Percentiles rank a stretch among this genome's conserved stretches.
Evolutionary conservation across 176 grass and related monocot species (phyloP).

Genomic region (Puya raimondii): DNA sequence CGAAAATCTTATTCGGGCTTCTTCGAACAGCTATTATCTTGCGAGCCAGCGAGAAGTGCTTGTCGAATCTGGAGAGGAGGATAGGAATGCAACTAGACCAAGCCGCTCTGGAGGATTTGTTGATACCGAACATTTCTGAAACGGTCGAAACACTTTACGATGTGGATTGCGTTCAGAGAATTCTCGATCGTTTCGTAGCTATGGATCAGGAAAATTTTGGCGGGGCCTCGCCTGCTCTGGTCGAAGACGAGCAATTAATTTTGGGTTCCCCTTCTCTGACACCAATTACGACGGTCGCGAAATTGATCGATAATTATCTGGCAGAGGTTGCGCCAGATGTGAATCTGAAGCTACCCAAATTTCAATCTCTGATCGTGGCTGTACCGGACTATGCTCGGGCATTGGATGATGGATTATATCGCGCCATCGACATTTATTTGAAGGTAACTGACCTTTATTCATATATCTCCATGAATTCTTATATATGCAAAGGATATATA

Average conservation of each 20-base stretch:
- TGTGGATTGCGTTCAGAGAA: constrained; percentile 60
- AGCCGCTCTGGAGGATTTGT: constrained; percentile 74
- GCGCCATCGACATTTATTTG: constrained; percentile 79
- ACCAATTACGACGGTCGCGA: constrained; percentile 50
- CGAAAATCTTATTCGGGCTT: constrained; percentile 71
- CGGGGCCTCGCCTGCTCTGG: constrained; percentile 46
- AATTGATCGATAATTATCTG: constrained; percentile 71
- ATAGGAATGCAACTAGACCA: constrained; percentile 77
- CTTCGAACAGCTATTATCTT: constrained; percentile 67
- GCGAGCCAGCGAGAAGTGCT: constrained; percentile 41
- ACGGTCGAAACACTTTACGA: constrained; percentile 65
- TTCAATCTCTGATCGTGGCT: constrained; percentile 54
- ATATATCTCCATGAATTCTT: neutral
- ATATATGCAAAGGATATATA: neutral
- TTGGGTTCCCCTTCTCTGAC: constrained; percentile 50
- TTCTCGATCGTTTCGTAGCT: constrained; percentile 69
- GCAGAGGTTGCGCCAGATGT: constrained; percentile 84
- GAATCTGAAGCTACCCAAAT: constrained; percentile 56
- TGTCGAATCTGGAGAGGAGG: constrained; percentile 81
- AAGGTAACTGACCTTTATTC: constrained; percentile 57
- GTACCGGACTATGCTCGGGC: constrained; percentile 69
- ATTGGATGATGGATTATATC: constrained; percentile 72
- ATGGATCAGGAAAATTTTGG: constrained; percentile 49
- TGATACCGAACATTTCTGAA: constrained; percentile 66
- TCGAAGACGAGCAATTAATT: constrained; percentile 35